These are phyloP conservation scores for Sporisorium exsertum DNA, from an alignment of 1,284 basidiomycete genomes.

Conservation along the genomic window DNA sequence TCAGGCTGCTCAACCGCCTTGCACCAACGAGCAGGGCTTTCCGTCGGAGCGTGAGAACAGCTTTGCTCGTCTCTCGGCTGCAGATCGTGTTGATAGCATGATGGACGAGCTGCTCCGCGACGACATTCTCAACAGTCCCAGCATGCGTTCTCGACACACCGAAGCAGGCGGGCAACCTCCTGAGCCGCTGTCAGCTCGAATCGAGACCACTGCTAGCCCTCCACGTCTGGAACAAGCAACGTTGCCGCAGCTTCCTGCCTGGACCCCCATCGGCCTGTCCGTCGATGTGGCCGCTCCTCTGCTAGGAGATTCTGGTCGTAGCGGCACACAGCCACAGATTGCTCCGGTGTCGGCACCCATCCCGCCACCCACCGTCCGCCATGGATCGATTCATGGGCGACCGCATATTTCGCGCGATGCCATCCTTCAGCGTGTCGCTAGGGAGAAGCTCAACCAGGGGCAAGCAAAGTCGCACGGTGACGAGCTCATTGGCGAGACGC, in stretches of 20 bases:
- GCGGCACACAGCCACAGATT: conserved; percentile 26
- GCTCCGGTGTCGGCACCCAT: conserved; percentile 6
- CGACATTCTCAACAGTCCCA: conserved; percentile 56
- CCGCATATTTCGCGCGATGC: conserved; percentile 67
- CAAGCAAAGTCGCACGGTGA: conserved; percentile 20
- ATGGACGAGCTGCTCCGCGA: conserved; percentile 64
- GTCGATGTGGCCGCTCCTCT: conserved; percentile 24
- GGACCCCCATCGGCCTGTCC: conserved; percentile 60
- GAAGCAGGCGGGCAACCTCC: conserved; percentile 5
- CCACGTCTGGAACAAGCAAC: conserved; percentile 6
- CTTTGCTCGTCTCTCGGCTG: conserved; percentile 50
- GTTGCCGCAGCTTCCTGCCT: conserved; percentile 61
- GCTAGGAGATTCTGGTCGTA: conserved; percentile 23
- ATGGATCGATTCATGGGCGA: conserved; percentile 33
- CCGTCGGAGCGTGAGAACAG: conserved; percentile 39
- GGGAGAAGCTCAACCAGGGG: conserved; percentile 46
- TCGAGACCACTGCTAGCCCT: conserved; percentile 5
- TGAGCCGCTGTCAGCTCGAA: conserved; percentile 12
- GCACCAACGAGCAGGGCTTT: conserved; percentile 19
- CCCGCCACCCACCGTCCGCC: conserved; percentile 17
- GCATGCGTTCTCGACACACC: conserved; percentile 17
- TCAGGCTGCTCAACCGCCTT: conserved; percentile 6
- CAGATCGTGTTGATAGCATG: conserved; percentile 63
- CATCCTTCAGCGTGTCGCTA: conserved; percentile 63
- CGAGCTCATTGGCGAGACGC: background rate